phyloP scores from a whole-genome alignment of 2,329 filamentous ascomycete species.

The Fusarium paranaense region DNA sequence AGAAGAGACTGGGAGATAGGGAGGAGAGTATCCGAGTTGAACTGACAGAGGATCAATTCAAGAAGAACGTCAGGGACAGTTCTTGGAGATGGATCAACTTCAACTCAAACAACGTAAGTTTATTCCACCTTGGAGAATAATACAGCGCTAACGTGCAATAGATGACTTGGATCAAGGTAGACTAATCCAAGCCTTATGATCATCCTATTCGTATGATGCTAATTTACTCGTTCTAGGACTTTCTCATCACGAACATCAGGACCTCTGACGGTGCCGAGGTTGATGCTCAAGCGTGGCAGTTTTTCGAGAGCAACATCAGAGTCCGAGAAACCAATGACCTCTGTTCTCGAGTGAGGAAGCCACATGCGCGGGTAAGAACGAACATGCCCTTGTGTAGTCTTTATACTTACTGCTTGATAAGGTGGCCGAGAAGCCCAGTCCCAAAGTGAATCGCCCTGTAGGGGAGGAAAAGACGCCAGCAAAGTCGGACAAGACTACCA shows the following conservation, averaged over 20 bases:
- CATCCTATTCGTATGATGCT: not conserved
- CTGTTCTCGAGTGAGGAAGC: not conserved
- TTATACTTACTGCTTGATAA: no score
- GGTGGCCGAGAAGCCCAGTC: not conserved
- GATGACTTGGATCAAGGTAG: not conserved
- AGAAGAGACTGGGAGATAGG: no score
- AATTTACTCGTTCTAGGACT: not conserved
- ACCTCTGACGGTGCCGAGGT: not conserved
- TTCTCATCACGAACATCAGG: not conserved
- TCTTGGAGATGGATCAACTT: not conserved
- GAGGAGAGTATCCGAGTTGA: not conserved
- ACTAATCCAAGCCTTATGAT: not conserved
- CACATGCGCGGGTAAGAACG: not conserved
- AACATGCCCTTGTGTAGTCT: no score
- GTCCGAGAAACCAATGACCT: not conserved
- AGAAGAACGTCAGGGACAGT: not conserved
- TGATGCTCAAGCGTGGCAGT: not conserved
- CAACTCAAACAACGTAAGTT: not conserved
- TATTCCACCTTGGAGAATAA: not conserved
- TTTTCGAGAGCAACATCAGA: not conserved
- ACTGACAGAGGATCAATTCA: not conserved
- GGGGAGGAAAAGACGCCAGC: not conserved
- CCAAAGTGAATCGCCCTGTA: not conserved
- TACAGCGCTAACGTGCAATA: not conserved
- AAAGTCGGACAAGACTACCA: not conserved